phyloP scores from a whole-genome alignment of 2,329 filamentous ascomycete genomes.

The Pyrenochaeta sp. region DNA sequence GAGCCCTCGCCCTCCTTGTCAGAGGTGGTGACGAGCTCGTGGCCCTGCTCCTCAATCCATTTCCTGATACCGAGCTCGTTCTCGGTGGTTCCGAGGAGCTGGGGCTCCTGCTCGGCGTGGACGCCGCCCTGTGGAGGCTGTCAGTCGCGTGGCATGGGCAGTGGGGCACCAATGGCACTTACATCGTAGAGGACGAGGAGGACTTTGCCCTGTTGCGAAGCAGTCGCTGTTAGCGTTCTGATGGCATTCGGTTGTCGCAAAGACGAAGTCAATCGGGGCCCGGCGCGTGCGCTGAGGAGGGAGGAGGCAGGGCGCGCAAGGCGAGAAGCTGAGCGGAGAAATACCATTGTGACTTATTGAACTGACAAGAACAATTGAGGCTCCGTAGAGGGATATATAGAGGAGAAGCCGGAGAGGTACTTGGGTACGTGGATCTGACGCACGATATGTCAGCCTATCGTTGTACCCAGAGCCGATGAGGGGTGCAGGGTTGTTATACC shows the following conservation, averaged over 20 bases:
- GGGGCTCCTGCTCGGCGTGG: conserved; percentile 88
- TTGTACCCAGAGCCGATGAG: conserved; percentile 17
- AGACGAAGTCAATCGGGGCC: conserved; percentile 53
- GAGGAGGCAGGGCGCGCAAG: conserved; percentile 64
- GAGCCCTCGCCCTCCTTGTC: conserved; percentile 97
- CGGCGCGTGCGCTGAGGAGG: conserved; percentile 57
- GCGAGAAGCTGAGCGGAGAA: conserved; percentile 68
- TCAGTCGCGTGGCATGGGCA: conserved; percentile 26
- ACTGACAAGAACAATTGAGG: conserved; percentile 27
- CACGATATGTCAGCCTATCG: conserved; percentile 33
- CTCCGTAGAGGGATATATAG: conserved; percentile 35
- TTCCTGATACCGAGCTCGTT: conserved; percentile 97
- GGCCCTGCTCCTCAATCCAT: conserved; percentile 97
- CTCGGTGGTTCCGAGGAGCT: conserved; percentile 92
- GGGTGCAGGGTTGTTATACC: conserved; percentile 37
- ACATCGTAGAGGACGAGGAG: conserved; percentile 93
- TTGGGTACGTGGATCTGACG: conserved; percentile 38
- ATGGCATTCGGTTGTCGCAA: conserved; percentile 59
- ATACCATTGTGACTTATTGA: conserved; percentile 61
- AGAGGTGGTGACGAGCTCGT: conserved; percentile 95
- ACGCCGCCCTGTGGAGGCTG: conserved; percentile 67
- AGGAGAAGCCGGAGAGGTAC: conserved; percentile 25
- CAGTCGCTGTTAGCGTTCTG: conserved; percentile 70
- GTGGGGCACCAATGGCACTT: conserved; percentile 50
- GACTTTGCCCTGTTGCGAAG: conserved; percentile 88